Conservation (phyloP, 371 early-diverging fungal species). For the Chytridium lagenaria region DNA sequence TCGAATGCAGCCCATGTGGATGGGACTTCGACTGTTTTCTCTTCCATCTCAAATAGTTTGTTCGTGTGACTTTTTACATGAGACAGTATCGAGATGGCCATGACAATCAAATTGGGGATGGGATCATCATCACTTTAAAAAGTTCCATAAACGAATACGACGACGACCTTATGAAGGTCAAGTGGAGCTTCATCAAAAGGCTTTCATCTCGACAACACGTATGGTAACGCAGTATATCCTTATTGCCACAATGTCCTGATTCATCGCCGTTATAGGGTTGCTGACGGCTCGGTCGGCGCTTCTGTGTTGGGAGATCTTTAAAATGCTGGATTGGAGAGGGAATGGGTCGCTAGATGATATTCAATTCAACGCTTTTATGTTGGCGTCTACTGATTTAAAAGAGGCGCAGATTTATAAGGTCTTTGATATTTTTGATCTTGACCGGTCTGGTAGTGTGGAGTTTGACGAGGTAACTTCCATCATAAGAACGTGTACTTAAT, state of each 20-base stretch:
- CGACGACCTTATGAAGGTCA: conserved; percentile 48
- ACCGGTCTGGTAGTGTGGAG: conserved; percentile 51
- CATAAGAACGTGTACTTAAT: background rate
- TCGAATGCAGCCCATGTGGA: conserved; percentile 33
- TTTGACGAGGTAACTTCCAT: conserved; percentile 50
- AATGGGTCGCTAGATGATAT: conserved; percentile 53
- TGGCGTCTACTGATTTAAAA: conserved; percentile 46
- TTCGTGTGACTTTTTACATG: too few relatives aligned
- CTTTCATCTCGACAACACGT: conserved; percentile 53
- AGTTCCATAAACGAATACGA: background rate
- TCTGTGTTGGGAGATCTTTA: conserved; percentile 48
- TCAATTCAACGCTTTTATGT: conserved; percentile 49
- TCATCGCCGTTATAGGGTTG: conserved; percentile 28
- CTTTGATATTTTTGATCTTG: conserved; percentile 58
- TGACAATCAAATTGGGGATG: background rate
- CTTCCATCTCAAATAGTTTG: too few relatives aligned
- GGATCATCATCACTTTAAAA: background rate
- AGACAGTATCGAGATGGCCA: too few relatives aligned
- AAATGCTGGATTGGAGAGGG: conserved; percentile 49
- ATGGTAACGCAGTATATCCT: conserved; percentile 31
- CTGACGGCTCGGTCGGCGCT: conserved; percentile 46
- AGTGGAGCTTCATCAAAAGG: conserved; percentile 47
- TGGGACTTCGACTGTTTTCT: conserved; percentile 12
- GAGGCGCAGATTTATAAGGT: conserved; percentile 45
- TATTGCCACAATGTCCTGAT: background rate